Percentiles rank a stretch among this genome's conserved stretches.
Evolutionary conservation across 2,329 filamentous ascomycete species (phyloP).

Genomic region (Pseudogymnoascus sp.): DNA sequence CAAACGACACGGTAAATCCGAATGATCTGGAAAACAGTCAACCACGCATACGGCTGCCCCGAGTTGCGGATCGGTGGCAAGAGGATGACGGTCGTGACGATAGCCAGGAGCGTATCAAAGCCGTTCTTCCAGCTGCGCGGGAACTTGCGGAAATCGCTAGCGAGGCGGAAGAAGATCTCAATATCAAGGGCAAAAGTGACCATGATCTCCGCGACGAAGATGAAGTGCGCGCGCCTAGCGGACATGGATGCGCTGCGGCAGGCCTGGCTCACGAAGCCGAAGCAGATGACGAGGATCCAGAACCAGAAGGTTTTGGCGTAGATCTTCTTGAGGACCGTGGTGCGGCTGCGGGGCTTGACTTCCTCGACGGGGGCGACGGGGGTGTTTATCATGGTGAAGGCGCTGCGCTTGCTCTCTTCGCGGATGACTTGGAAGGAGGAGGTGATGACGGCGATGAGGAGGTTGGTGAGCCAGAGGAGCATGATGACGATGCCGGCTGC

Average conservation of each 20-base stretch:
- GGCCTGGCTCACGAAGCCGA: constrained; percentile 71
- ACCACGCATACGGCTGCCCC: constrained; percentile 69
- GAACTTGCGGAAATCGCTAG: constrained; percentile 73
- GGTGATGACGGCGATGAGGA: constrained; percentile 92
- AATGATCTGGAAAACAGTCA: constrained; percentile 88
- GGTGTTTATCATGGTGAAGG: constrained; percentile 72
- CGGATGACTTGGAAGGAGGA: constrained; percentile 97
- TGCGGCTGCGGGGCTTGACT: constrained; percentile 33
- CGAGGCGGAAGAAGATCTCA: constrained; percentile 75
- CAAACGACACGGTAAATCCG: constrained; percentile 87
- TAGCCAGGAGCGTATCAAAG: constrained; percentile 69
- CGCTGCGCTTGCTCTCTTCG: constrained; percentile 89
- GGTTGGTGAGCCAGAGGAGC: constrained; percentile 92
- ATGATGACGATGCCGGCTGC: constrained; percentile 74
- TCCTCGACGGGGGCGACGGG: constrained; percentile 21
- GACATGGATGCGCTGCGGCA: constrained; percentile 72
- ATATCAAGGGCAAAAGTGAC: constrained; percentile 71
- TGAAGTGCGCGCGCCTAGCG: constrained; percentile 48
- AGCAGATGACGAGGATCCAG: constrained; percentile 75
- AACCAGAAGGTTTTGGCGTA: constrained; percentile 67
- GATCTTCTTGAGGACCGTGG: constrained; percentile 52
- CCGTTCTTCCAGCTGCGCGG: constrained; percentile 66
- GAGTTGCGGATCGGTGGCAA: constrained; percentile 70
- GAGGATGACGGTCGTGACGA: constrained; percentile 78
- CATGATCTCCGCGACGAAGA: constrained; percentile 62